Evolutionary conservation across 208 protist genomes (phyloP).

Genomic region (Trypanosoma congolense): DNA sequence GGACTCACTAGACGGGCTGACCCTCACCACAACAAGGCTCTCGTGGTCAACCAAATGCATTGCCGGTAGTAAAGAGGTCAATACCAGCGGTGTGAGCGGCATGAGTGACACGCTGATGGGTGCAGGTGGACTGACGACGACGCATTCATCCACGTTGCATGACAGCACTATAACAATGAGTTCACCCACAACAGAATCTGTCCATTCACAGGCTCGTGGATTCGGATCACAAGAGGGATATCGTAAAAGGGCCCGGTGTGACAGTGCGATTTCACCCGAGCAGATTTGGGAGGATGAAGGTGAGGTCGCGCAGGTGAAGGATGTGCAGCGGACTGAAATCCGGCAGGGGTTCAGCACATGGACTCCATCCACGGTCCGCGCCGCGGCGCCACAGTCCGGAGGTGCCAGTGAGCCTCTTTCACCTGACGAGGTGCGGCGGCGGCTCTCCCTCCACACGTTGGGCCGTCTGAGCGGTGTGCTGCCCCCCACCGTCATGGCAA

Average conservation of each 20-base stretch:
- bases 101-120: no score
- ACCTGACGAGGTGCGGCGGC: constrained; percentile 8
- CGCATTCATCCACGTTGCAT: constrained; percentile 1
- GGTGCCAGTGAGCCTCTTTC: background rate
- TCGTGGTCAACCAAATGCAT: background rate
- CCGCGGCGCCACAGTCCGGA: background rate
- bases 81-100: background rate
- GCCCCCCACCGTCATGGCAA: background rate
- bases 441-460: constrained; percentile 16
- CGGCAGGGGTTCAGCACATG: background rate
- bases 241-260: background rate
- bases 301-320: background rate
- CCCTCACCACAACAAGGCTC: background rate
- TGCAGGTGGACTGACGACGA: no score
- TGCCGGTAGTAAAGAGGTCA: background rate
- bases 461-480: constrained; percentile 4
- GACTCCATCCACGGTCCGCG: constrained; percentile 15
- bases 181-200: constrained; percentile 1
- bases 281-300: constrained; percentile 8
- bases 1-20: background rate
- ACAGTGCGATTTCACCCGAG: background rate
- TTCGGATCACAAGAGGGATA: background rate
- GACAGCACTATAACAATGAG: constrained; percentile 1
- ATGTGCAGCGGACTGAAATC: background rate
- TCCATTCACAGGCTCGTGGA: constrained; percentile 2